Conservation (phyloP, 2,329 filamentous ascomycete species). For the Sporothrix humicola region DNA sequence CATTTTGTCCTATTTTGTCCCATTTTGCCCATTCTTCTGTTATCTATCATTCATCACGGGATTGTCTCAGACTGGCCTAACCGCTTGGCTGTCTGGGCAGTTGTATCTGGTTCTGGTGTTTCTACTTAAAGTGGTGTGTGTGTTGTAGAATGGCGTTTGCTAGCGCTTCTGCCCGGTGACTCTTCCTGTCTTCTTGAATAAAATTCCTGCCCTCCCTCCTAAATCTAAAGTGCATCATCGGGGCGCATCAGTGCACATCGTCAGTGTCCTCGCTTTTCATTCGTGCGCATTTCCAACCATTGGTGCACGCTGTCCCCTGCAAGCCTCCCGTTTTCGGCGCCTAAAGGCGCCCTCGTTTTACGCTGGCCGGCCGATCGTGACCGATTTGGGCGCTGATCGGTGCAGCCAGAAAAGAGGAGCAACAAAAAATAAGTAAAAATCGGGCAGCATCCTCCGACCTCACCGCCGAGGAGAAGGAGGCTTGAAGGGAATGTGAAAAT, state of each 20-base stretch:
- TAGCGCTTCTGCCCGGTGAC: no score
- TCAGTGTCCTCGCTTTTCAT: not conserved
- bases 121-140: no score
- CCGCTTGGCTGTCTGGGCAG: no score
- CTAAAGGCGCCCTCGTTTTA: not conserved
- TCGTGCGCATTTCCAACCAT: slow-evolving; percentile 25
- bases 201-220: no score
- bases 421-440: no score
- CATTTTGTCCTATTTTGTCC: no score
- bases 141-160: no score
- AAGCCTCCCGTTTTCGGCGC: slow-evolving; percentile 16
- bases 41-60: not conserved
- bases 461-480: not conserved
- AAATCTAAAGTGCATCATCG: no score
- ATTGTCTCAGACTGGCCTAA: no score
- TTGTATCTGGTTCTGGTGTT: no score
- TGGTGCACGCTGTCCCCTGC: not conserved
- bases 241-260: not conserved
- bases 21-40: no score
- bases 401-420: not conserved
- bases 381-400: slow-evolving; percentile 15
- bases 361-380: not conserved
- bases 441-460: slow-evolving; percentile 3
- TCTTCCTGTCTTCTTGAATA: not conserved
- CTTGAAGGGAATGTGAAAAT: not conserved